Base-by-base conservation (phyloP, 495 filamentous ascomycete species). In the Choiromyces venosus region DNA sequence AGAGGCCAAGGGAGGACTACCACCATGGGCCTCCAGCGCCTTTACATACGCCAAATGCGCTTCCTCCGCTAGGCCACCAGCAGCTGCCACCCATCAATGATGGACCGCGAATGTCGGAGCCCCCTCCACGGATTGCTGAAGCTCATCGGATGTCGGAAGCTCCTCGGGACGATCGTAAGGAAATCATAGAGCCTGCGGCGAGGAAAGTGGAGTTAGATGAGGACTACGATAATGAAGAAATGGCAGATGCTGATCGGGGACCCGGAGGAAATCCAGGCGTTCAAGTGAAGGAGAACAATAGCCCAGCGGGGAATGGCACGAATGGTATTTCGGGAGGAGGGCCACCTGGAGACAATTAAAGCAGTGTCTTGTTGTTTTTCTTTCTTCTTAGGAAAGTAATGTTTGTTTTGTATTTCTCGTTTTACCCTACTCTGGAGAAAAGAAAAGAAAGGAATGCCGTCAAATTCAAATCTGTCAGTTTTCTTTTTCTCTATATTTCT, bases 121-220 rank as follows among this genome's bases (percentile, higher is more conserved):
- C 87, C 38, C 52, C 52, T 44, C 74, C 74, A 46, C 68, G 74
- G 65, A 75, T 75, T 52, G 68, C 71, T 38, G 75, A 77, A 25
- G 39, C 74, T 66, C 70, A 76, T 35, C 71, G 75, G 44, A 77
- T 77, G 67, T 74, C 81, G 52, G 71, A 75, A 70, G 66, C 76
- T 65, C 77, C 76, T 65, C 79, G 76, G 61, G 84, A 86, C n/a
- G 89, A 90, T 76, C 84, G 85, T 33, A 84, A 84, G 66, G 84
- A 87, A n/a, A 82, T 86, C 35, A 87, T 89, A 65, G 95, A 99
- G 83, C 87, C 93, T 18, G 92, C 95, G 8, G 91, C 92, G 42
- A 88, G 95, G 12, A 95, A 97, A 82, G 96, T 99, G 90, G 95
- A 98, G 35, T 91, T 98, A 64, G 95, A 99, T 81, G 94, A 99